Evolutionary conservation across 352 stramenopile species (phyloP), one percentile per base, ranked within the genome.

Genomic region (Pythium aristosporum): DNA sequence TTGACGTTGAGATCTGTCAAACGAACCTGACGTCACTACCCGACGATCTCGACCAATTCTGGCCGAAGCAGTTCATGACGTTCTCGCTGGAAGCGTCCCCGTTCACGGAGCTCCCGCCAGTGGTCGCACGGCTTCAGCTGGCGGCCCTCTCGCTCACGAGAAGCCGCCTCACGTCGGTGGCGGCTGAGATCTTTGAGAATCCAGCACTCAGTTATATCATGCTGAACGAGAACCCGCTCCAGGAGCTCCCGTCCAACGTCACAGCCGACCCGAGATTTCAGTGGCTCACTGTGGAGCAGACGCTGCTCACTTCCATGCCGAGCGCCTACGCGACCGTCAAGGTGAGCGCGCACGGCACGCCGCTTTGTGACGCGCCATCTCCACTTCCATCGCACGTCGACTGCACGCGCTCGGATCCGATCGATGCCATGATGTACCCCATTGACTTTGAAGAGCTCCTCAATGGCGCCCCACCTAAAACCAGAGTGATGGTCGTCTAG

Each of bases 21-120:
- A 73, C 63, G 18, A 83, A 80, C 20, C 54, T 88, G 2, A 54
- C 53, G 5, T 6, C 58, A 7, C 42, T 85, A 8, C 77, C 79
- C 0, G 25, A 69, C 1, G 57, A 85, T 41, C 51, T 88, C 2
- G 58, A 82, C 49, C 9, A 55, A 9, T 64, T 60, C 16, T 88
- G 77, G 77, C 46, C 65, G 0, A 13, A 2, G 3, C 20, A 41
- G 6, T 63, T 15, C 39, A 46, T 65, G 47, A 54, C 62, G 13
- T 60, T 81, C 21, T 32, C 76, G 15, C 18, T 81, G 4, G 62
- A 72, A 9, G 44, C 57, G 13, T 61, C 63, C 11, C 49, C 34
- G 15, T 70, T 79, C 58, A n/a, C 12, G 0, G 21, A 42, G 15
- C 59, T 81, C 12, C 74, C 71, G 5, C 6, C 36, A 4, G 71